A percentile compares a stretch with the other conserved stretches of the same genome.
Conservation (phyloP, 306 rosid species). For the Adenanthera pavonina region DNA sequence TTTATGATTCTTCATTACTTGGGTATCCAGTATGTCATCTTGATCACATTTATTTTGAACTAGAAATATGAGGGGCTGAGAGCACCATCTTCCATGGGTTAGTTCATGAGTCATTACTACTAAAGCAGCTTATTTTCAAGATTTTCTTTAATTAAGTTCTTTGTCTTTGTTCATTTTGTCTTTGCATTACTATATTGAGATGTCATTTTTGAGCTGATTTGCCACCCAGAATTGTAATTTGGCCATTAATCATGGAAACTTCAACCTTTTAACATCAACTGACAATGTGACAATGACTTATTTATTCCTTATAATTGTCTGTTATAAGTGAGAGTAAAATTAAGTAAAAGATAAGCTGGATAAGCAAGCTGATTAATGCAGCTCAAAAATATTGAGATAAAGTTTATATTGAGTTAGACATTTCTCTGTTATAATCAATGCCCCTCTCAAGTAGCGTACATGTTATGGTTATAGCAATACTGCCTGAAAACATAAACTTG, state of each 20-base stretch:
- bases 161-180: background rate
- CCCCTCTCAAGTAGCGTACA: conserved; percentile 4
- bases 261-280: background rate
- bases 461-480: background rate
- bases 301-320: background rate
- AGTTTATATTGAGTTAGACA: background rate
- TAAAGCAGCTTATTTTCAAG: background rate
- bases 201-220: background rate
- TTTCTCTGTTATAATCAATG: conserved; percentile 18
- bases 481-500: conserved; percentile 24
- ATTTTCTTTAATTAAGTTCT: background rate
- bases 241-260: background rate
- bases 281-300: conserved; percentile 14
- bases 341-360: background rate
- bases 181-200: background rate
- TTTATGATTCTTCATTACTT: background rate
- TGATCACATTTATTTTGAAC: background rate
- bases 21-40: background rate
- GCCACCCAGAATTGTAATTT: background rate
- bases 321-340: background rate
- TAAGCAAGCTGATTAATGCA: background rate
- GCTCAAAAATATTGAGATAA: conserved; percentile 11
- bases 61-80: background rate
- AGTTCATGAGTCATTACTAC: background rate
- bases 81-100: background rate